phyloP scores from a whole-genome alignment of 2,329 filamentous ascomycete genomes.

The Neofusicoccum sp. region DNA sequence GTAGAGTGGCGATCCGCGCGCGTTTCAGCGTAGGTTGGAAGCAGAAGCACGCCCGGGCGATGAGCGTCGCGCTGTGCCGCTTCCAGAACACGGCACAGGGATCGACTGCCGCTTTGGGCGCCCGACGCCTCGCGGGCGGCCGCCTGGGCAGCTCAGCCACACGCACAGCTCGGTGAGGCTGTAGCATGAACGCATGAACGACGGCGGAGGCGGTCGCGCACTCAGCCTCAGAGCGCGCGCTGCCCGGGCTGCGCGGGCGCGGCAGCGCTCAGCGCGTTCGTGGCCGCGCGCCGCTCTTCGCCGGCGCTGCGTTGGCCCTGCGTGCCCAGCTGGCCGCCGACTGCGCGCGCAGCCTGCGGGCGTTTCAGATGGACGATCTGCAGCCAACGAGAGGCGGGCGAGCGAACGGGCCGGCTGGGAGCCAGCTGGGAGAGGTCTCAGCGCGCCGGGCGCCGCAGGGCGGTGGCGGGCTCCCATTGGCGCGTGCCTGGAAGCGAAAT shows the following conservation, averaged over 20 bases:
- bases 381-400: no score
- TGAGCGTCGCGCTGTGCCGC: neutral
- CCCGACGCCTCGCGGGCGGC: no score
- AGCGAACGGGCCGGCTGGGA: neutral
- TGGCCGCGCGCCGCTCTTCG: neutral
- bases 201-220: neutral
- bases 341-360: neutral
- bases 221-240: neutral
- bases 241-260: neutral
- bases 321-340: neutral
- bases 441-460: no score
- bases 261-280: neutral
- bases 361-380: conserved; percentile 4
- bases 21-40: neutral
- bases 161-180: neutral
- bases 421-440: neutral
- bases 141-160: neutral
- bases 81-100: neutral
- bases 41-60: neutral
- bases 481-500: neutral
- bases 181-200: neutral
- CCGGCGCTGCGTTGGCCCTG: neutral
- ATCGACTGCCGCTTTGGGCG: neutral
- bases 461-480: neutral
- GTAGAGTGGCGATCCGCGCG: neutral